Conservation (phyloP, 129 eudicot genomes). For the Calendula officinalis region DNA sequence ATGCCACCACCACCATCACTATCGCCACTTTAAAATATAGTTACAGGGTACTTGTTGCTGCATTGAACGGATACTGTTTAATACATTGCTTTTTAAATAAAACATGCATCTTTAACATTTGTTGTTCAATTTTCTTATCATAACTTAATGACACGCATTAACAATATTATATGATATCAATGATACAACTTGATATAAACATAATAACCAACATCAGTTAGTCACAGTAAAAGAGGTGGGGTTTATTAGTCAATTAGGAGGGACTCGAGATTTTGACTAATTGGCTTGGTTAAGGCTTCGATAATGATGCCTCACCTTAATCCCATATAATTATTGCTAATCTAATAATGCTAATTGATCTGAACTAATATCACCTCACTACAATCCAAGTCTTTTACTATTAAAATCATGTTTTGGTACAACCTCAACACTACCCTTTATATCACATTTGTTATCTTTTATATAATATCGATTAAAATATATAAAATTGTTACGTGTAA, state of each 20-base stretch:
- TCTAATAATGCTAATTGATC: conserved; percentile 19
- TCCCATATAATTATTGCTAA: conserved; percentile 26
- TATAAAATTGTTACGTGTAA: neutral
- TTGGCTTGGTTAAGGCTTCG: conserved; percentile 32
- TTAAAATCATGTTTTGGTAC: conserved; percentile 26
- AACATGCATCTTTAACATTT: no score
- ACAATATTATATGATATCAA: no score
- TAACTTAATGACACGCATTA: no score
- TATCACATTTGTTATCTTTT: neutral
- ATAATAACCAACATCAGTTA: conserved; percentile 12
- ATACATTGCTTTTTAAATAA: no score
- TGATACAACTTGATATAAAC: no score
- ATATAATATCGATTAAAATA: conserved; percentile 4
- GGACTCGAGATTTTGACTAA: conserved; percentile 36
- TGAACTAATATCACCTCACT: conserved; percentile 21
- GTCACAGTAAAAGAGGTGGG: conserved; percentile 15
- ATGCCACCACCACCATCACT: no score
- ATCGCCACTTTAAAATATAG: no score
- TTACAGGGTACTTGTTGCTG: no score
- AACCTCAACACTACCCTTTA: conserved; percentile 25
- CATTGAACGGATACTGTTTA: no score
- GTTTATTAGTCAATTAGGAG: conserved; percentile 28
- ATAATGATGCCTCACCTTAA: conserved; percentile 38
- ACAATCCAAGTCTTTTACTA: conserved; percentile 22
- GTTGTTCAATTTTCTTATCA: no score